These are phyloP conservation scores for Macroventuria anomochaeta DNA, from an alignment of 2,329 filamentous ascomycete species.

Conservation along the genomic window DNA sequence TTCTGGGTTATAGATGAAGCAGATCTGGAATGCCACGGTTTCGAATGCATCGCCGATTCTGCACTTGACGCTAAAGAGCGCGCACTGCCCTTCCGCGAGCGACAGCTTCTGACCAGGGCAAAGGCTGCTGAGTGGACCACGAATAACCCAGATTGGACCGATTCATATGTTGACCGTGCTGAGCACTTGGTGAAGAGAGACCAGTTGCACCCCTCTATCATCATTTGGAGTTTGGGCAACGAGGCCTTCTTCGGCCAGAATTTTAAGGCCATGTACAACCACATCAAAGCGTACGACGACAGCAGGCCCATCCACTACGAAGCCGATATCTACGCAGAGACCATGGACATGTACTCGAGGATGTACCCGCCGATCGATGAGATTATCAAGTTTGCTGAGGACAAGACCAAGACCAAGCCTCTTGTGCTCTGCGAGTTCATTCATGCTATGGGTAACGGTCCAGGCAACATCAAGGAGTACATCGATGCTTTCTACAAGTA, in stretches of 20 bases:
- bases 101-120: conserved; percentile 63
- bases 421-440: conserved; percentile 63
- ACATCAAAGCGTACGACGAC: conserved; percentile 64
- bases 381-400: conserved; percentile 56
- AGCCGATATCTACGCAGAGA: conserved; percentile 64
- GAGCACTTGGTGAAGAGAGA: conserved; percentile 69
- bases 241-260: conserved; percentile 76
- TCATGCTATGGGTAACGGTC: conserved; percentile 77
- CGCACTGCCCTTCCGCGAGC: conserved; percentile 64
- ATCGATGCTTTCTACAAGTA: conserved; percentile 67
- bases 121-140: conserved; percentile 65
- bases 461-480: conserved; percentile 73
- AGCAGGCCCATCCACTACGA: conserved; percentile 71
- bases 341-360: conserved; percentile 70
- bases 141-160: conserved; percentile 66
- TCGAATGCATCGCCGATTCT: conserved; percentile 48
- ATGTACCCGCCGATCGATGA: conserved; percentile 68
- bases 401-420: conserved; percentile 57
- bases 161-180: conserved; percentile 72
- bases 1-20: conserved; percentile 68
- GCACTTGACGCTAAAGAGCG: conserved; percentile 32
- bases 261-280: conserved; percentile 71
- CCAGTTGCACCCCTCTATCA: conserved; percentile 73
- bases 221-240: conserved; percentile 77
- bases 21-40: conserved; percentile 57